phyloP scores from a whole-genome alignment of 2,329 filamentous ascomycete species.

The Monilinia vaccinii-corymbosi region DNA sequence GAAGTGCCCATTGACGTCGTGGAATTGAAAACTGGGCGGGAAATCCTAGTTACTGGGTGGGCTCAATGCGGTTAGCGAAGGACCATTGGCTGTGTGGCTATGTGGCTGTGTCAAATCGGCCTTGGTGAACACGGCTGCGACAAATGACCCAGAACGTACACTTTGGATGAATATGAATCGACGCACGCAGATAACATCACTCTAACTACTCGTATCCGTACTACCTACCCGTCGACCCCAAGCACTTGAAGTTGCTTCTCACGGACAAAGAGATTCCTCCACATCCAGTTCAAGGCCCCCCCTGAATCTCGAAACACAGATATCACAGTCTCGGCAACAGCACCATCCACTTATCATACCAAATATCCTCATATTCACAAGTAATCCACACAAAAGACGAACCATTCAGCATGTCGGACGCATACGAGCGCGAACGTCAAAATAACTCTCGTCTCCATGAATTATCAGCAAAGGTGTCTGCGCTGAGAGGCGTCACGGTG shows the following conservation, averaged over 20 bases:
- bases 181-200: background rate
- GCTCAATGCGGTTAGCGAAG: no score
- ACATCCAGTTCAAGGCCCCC: background rate
- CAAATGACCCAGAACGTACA: background rate
- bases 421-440: slow-evolving; percentile 75
- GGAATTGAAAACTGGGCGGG: no score
- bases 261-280: slow-evolving; percentile 2
- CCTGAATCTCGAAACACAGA: background rate
- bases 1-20: no score
- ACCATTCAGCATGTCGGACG: slow-evolving; percentile 53
- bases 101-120: background rate
- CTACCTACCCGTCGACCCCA: background rate
- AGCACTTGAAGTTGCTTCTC: background rate
- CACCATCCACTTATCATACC: background rate
- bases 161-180: background rate
- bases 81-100: no score
- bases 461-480: slow-evolving; percentile 82
- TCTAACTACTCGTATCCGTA: background rate
- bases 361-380: background rate
- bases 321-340: background rate
- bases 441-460: slow-evolving; percentile 93
- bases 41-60: no score
- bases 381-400: background rate
- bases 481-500: slow-evolving; percentile 85
- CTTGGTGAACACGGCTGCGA: background rate